Evolutionary conservation across 139 green algal species (phyloP).

Genomic region (Picochlorum sp.): DNA sequence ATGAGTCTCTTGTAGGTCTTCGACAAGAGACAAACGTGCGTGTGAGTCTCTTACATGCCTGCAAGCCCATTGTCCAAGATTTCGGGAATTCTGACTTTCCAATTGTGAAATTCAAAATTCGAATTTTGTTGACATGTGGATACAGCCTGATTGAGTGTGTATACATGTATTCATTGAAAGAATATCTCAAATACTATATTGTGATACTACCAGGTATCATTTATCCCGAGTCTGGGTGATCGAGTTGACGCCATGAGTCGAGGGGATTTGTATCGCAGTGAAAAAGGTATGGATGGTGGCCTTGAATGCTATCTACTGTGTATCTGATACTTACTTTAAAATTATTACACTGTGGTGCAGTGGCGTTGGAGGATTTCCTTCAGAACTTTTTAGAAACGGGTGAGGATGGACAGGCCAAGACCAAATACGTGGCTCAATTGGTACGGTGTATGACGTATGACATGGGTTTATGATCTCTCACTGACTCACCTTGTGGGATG

Average conservation of each 20-base stretch:
- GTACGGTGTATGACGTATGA: conserved; percentile 20
- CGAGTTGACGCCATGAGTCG: not conserved
- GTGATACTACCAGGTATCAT: too few species aligned
- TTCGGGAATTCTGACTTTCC: not conserved
- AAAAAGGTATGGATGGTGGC: not conserved
- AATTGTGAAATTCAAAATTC: conserved; percentile 3
- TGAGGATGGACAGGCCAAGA: conserved; percentile 9
- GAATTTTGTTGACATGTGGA: not conserved
- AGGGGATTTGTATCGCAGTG: not conserved
- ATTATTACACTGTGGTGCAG: conserved; percentile 8
- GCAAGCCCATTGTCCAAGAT: too few species aligned
- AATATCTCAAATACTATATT: not conserved
- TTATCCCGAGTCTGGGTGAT: not conserved
- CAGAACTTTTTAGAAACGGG: conserved; percentile 37
- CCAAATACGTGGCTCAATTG: conserved; percentile 55
- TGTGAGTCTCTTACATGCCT: too few species aligned
- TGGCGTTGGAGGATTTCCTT: conserved; percentile 39
- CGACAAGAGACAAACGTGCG: too few species aligned
- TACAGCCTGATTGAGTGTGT: not conserved
- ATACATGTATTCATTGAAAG: not conserved
- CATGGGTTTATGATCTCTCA: not conserved
- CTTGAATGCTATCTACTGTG: not conserved
- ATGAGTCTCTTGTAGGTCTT: too few species aligned
- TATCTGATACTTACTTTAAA: too few species aligned
- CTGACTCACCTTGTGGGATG: not conserved